These are phyloP conservation scores for Paulownia fortunei DNA, from an alignment of 257 asterid genomes.

Conservation along the genomic window DNA sequence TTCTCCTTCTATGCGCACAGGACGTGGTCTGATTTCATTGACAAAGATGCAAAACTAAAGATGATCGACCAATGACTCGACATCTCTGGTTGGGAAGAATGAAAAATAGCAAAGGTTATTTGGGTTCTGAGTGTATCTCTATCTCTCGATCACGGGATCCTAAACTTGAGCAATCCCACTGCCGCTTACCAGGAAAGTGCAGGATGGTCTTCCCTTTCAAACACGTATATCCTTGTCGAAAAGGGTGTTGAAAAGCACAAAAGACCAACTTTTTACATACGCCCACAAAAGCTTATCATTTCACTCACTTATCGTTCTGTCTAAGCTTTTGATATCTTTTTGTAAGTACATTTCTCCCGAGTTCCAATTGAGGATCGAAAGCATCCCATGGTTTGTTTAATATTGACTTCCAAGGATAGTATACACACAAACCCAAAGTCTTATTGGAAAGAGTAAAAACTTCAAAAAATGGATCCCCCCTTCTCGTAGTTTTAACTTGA, in stretches of 20 bases:
- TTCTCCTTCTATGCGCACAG: too few species aligned
- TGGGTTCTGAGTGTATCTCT: neutral
- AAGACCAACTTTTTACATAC: too few species aligned
- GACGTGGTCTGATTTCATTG: too few species aligned
- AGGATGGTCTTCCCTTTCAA: neutral
- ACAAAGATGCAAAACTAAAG: too few species aligned
- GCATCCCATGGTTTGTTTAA: neutral
- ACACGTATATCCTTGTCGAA: neutral
- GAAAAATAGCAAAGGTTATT: neutral
- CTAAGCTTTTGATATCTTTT: neutral
- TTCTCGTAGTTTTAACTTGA: too few species aligned
- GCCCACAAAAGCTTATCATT: neutral
- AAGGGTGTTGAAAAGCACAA: neutral
- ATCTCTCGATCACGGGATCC: neutral
- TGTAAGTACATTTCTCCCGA: neutral
- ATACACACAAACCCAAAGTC: too few species aligned
- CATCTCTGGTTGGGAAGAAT: neutral
- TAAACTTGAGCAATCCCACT: neutral
- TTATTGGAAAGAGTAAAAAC: too few species aligned
- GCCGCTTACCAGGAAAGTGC: neutral
- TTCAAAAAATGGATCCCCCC: too few species aligned
- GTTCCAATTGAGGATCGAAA: neutral
- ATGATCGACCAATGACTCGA: neutral
- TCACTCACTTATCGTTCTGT: constrained; percentile 8
- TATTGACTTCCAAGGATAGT: neutral